These are phyloP conservation scores for Phallus indusiatus DNA, from an alignment of 768 basidiomycete genomes.

Conservation along the genomic window DNA sequence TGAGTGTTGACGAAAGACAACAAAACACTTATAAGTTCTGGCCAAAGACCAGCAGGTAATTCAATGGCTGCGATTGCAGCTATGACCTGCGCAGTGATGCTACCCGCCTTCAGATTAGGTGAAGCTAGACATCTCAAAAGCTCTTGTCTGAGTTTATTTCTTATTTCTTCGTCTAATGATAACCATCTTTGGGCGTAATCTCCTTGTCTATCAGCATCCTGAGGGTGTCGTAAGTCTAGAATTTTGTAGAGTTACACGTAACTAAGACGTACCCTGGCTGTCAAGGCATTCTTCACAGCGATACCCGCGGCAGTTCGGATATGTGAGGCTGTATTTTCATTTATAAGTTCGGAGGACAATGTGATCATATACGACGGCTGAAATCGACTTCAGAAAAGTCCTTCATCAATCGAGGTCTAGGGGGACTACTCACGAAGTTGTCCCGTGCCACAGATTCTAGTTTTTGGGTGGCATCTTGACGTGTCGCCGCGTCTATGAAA, in stretches of 20 bases:
- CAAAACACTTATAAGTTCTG: slow-evolving; percentile 78
- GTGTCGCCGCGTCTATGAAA: slow-evolving; percentile 69
- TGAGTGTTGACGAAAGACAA: slow-evolving; percentile 79
- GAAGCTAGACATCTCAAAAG: slow-evolving; percentile 78
- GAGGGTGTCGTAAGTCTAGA: slow-evolving; percentile 14
- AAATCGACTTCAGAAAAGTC: not conserved
- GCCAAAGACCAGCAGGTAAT: slow-evolving; percentile 82
- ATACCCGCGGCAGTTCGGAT: slow-evolving; percentile 94
- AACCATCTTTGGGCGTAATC: slow-evolving; percentile 80
- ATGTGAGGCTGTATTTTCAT: slow-evolving; percentile 59
- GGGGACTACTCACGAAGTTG: slow-evolving; percentile 64
- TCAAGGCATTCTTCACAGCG: slow-evolving; percentile 91
- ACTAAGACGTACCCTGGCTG: slow-evolving; percentile 61
- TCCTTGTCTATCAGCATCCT: slow-evolving; percentile 70
- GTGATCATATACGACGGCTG: slow-evolving; percentile 90
- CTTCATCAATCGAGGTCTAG: slow-evolving; percentile 8
- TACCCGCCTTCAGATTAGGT: slow-evolving; percentile 58
- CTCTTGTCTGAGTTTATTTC: slow-evolving; percentile 80
- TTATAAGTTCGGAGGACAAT: slow-evolving; percentile 76
- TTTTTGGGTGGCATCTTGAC: slow-evolving; percentile 85
- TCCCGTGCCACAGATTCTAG: slow-evolving; percentile 79
- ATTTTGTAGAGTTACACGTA: not conserved
- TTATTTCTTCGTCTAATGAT: slow-evolving; percentile 54
- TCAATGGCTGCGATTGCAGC: slow-evolving; percentile 92
- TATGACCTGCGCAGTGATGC: slow-evolving; percentile 87